Base-by-base conservation (phyloP, 2,329 filamentous ascomycete species). In the Calycina marina region DNA sequence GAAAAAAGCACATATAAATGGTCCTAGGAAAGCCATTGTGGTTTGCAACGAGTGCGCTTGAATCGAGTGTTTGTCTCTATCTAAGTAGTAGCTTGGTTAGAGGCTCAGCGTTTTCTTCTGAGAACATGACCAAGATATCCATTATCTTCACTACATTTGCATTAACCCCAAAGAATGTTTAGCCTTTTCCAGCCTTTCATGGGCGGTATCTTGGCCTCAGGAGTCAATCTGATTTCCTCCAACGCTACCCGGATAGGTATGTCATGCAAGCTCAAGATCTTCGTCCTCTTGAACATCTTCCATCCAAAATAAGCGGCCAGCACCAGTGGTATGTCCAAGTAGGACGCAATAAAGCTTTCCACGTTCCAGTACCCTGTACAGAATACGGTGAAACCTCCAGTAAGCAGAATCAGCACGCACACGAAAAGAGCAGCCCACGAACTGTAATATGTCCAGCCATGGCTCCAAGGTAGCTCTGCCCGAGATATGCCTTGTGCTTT, bases 341-440 rank as follows among this genome's bases (percentile, higher is more conserved):
- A 77, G 0, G 69, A 64, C 0, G 72, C 74, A 2, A 77, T 62
- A 41, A 77, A 77, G 1, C 53, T 57, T 13, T 61, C 61, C 1
- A 67, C 46, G 34, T 65, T 57, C 70, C 71, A 77, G 36, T 69
- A 65, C 2, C 71, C 71, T 20, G 54, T 54, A 1, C 69, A 72
- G 37, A 77, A 77, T 3, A 71, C 67, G 2, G 58, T 47, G 42
- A 84, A 84, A 1, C 78, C 78, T 22, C 72, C 69, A 4, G 79
- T 84, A 25, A 84, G 59, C 3, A 85, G 56, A 38, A 83, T 75
- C 25, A 78, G 52, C 16, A 73, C 57, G 46, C 65, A 70, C 59
- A 75, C 68, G 38, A 61, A 48, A 4, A 86, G 58, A 0, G 70
- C 68, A 6, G 58, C 54, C 42, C 64, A 75, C 0, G 79, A 79